These are phyloP conservation scores for Ceratobasidium sp. DNA, from an alignment of 1,284 basidiomycete species.

Conservation along the genomic window DNA sequence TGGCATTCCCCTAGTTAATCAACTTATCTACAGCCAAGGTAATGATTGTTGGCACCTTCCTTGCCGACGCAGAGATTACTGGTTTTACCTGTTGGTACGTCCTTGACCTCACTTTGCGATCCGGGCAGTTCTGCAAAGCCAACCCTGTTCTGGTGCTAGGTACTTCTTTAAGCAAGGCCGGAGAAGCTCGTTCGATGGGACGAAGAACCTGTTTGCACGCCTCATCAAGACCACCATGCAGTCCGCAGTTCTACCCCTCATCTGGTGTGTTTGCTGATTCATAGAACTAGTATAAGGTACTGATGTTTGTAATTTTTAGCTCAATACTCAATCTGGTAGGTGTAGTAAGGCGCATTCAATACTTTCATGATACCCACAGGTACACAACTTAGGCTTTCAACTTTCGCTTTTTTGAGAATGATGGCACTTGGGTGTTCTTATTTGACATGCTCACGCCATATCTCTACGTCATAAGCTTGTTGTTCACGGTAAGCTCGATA, in stretches of 20 bases:
- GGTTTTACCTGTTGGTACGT: constrained; percentile 30
- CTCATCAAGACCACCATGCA: constrained; percentile 27
- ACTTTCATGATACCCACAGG: not conserved
- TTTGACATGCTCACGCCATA: constrained; percentile 32
- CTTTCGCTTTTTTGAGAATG: not conserved
- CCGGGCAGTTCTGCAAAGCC: not conserved
- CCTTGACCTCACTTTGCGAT: not conserved
- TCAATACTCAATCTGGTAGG: constrained; percentile 14
- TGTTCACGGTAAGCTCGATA: constrained; percentile 15
- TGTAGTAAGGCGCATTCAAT: not conserved
- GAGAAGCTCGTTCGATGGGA: not conserved
- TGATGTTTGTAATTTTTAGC: not conserved
- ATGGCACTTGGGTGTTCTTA: not conserved
- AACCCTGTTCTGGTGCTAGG: not conserved
- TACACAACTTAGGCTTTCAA: constrained; percentile 15
- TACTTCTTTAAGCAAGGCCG: constrained; percentile 21
- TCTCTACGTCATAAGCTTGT: constrained; percentile 22
- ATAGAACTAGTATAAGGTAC: not conserved
- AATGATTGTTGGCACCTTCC: constrained; percentile 26
- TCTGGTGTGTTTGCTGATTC: not conserved
- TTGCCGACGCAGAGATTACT: constrained; percentile 21
- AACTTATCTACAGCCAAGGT: not conserved
- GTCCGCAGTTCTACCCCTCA: constrained; percentile 25
- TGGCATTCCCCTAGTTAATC: no score
- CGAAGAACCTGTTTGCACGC: constrained; percentile 11